These are phyloP conservation scores for Hypoxylon fuscum DNA, from an alignment of 495 filamentous ascomycete species.

Conservation along the genomic window DNA sequence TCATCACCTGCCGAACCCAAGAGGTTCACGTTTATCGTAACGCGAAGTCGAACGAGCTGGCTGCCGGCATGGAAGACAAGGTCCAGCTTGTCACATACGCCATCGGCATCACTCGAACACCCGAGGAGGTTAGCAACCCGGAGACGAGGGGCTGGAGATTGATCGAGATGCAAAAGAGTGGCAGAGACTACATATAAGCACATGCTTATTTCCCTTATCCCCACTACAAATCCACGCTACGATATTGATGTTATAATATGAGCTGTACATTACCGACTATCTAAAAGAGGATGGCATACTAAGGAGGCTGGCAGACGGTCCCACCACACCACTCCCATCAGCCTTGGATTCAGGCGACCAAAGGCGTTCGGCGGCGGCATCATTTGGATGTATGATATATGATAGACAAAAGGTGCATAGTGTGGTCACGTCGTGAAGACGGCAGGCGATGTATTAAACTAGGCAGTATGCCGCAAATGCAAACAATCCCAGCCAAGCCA, in stretches of 20 bases:
- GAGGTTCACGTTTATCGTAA: conserved; percentile 97
- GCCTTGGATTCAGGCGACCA: conserved; percentile 33
- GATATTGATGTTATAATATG: no score
- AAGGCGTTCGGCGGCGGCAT: conserved; percentile 41
- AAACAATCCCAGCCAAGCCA: conserved; percentile 12
- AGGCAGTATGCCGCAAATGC: conserved; percentile 16
- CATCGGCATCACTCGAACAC: conserved; percentile 90
- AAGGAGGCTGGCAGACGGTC: conserved; percentile 23
- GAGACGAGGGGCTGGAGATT: conserved; percentile 96
- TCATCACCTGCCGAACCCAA: conserved; percentile 95
- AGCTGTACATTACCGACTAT: conserved; percentile 40
- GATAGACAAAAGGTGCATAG: conserved; percentile 44
- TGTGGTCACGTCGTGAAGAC: conserved; percentile 20
- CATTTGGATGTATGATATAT: conserved; percentile 47
- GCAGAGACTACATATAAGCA: conserved; percentile 80
- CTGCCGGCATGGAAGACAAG: conserved; percentile 98
- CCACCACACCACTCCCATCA: conserved; percentile 45
- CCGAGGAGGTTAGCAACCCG: conserved; percentile 95
- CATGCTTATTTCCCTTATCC: conserved; percentile 7
- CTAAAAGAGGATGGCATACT: conserved; percentile 28
- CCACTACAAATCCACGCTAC: conserved; percentile 22
- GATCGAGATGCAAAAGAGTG: conserved; percentile 98
- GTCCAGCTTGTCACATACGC: conserved; percentile 98
- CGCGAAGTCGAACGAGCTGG: conserved; percentile 84
- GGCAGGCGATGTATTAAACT: conserved; percentile 35